phyloP scores from a whole-genome alignment of 306 rosid genomes.

The Mucuna pruriens region DNA sequence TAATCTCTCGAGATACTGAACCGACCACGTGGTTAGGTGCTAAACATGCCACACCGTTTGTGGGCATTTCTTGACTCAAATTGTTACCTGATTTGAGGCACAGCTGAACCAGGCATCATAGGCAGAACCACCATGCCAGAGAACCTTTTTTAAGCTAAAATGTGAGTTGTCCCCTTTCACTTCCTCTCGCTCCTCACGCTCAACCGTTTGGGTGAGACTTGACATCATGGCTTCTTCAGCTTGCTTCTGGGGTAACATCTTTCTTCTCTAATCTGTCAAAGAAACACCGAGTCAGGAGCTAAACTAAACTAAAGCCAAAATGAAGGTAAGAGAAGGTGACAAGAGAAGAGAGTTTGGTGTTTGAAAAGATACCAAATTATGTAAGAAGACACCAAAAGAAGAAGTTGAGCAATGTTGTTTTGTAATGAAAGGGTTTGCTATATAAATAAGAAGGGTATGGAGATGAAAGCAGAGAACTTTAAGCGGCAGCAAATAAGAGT shows the following conservation, averaged over 20 bases:
- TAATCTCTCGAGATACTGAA: too few species aligned
- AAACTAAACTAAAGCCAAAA: background rate
- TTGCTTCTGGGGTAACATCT: constrained; percentile 64
- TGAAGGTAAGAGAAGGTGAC: background rate
- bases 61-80: background rate
- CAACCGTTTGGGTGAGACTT: constrained; percentile 46
- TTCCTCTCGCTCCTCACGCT: constrained; percentile 58
- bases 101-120: constrained; percentile 96
- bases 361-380: constrained; percentile 9
- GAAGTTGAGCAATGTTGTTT: constrained; percentile 5
- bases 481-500: constrained; percentile 33
- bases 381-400: background rate
- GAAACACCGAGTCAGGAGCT: background rate
- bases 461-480: too few species aligned
- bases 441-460: too few species aligned
- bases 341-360: background rate
- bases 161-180: constrained; percentile 45
- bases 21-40: too few species aligned
- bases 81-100: constrained; percentile 82
- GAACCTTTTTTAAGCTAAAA: constrained; percentile 54
- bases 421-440: background rate
- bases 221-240: constrained; percentile 70
- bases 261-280: constrained; percentile 41
- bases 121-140: constrained; percentile 93
- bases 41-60: background rate